A percentile compares a stretch with the other conserved stretches of the same genome.
phyloP scores from a whole-genome alignment of 352 stramenopile genomes.

The Pythium sp. region DNA sequence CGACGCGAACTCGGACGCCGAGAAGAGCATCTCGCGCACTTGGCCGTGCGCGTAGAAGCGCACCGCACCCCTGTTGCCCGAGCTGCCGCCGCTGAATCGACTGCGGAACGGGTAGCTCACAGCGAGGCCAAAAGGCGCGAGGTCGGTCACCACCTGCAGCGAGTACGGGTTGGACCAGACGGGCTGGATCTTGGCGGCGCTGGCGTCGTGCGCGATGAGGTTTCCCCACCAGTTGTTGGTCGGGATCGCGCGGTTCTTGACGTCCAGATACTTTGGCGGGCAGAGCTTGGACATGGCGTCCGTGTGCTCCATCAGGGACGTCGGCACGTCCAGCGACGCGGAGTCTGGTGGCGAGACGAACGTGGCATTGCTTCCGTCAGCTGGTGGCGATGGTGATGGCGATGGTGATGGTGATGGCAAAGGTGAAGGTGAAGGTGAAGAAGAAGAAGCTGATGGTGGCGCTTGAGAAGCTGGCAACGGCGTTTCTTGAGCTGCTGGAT shows the following conservation, averaged over 20 bases:
- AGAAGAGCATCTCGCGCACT: slow-evolving; percentile 67
- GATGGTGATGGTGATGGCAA: neutral
- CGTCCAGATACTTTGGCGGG: slow-evolving; percentile 59
- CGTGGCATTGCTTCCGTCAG: slow-evolving; percentile 12
- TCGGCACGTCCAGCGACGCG: slow-evolving; percentile 18
- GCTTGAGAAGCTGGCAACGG: neutral
- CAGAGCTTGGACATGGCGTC: slow-evolving; percentile 46
- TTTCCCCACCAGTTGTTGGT: slow-evolving; percentile 85
- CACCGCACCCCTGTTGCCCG: slow-evolving; percentile 47
- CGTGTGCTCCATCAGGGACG: slow-evolving; percentile 33
- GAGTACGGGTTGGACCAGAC: slow-evolving; percentile 75
- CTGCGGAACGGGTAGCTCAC: slow-evolving; percentile 64
- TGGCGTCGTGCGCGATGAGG: slow-evolving; percentile 56
- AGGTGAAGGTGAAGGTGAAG: neutral
- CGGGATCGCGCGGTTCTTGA: slow-evolving; percentile 47
- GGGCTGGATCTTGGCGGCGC: slow-evolving; percentile 27
- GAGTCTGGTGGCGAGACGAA: slow-evolving; percentile 11
- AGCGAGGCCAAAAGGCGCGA: slow-evolving; percentile 46
- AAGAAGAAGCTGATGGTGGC: neutral
- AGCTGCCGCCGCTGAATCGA: slow-evolving; percentile 52
- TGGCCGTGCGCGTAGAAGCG: slow-evolving; percentile 66
- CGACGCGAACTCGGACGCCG: slow-evolving; percentile 48
- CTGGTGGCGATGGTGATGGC: neutral
- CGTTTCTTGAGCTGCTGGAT: neutral
- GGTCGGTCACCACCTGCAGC: slow-evolving; percentile 46